Evolutionary conservation across 1,284 basidiomycete species (phyloP).

Genomic region (Naganishia liquefaciens): DNA sequence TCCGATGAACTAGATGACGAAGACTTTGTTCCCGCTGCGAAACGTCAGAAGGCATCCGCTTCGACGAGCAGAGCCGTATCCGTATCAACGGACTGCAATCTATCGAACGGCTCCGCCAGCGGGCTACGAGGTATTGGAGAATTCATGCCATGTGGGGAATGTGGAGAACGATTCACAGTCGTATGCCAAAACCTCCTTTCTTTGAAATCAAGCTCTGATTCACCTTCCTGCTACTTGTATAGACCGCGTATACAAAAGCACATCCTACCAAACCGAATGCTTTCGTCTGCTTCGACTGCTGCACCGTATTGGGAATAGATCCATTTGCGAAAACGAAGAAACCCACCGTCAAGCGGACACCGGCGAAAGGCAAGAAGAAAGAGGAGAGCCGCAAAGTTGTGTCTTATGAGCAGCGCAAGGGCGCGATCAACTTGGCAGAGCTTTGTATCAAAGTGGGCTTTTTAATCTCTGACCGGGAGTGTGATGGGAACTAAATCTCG

Average conservation of each 20-base stretch:
- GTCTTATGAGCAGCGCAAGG: constrained; percentile 67
- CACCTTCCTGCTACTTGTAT: background rate
- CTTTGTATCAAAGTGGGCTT: constrained; percentile 71
- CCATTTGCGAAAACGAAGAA: constrained; percentile 72
- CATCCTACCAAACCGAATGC: constrained; percentile 66
- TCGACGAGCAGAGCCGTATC: constrained; percentile 58
- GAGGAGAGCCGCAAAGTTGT: constrained; percentile 57
- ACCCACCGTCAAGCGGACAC: constrained; percentile 61
- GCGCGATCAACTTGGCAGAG: constrained; percentile 68
- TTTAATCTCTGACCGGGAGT: background rate
- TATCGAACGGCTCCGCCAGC: constrained; percentile 40
- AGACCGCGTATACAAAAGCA: constrained; percentile 80
- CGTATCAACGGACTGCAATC: constrained; percentile 58
- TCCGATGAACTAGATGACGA: constrained; percentile 52
- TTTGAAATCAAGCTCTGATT: no score
- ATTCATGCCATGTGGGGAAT: constrained; percentile 78
- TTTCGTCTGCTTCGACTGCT: constrained; percentile 76
- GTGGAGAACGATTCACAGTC: constrained; percentile 82
- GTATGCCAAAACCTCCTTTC: constrained; percentile 59
- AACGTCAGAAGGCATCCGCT: constrained; percentile 43
- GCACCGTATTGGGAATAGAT: constrained; percentile 70
- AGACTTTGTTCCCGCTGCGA: constrained; percentile 41
- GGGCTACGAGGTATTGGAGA: constrained; percentile 72
- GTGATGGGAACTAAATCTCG: background rate
- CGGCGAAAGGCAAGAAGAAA: constrained; percentile 58